phyloP scores from a whole-genome alignment of 495 filamentous ascomycete species.

The Aspergillus ellipticus region DNA sequence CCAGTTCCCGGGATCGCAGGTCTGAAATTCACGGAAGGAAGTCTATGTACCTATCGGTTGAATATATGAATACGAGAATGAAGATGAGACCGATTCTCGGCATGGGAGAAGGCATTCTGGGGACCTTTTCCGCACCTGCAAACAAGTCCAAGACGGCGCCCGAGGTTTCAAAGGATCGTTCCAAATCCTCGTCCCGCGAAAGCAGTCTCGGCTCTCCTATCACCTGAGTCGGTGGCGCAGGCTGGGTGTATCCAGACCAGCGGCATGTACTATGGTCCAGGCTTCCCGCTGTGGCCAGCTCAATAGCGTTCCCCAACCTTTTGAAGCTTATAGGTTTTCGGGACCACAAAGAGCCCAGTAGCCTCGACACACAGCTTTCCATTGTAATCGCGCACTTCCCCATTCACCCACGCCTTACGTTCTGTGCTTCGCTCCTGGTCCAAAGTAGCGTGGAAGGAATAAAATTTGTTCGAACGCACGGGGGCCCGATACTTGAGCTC shows the following conservation, averaged over 20 bases:
- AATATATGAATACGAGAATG: too few species aligned
- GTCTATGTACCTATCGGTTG: too few species aligned
- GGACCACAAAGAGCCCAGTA: slow-evolving; percentile 62
- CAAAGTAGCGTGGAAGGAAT: slow-evolving; percentile 54
- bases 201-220: too few species aligned
- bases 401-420: slow-evolving; percentile 60
- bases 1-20: too few species aligned
- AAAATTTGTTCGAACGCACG: slow-evolving; percentile 57
- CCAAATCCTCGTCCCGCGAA: too few species aligned
- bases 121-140: too few species aligned
- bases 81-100: too few species aligned
- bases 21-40: too few species aligned
- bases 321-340: slow-evolving; percentile 45
- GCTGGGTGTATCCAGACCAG: background rate
- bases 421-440: slow-evolving; percentile 50
- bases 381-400: slow-evolving; percentile 48
- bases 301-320: slow-evolving; percentile 44
- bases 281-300: slow-evolving; percentile 2
- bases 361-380: slow-evolving; percentile 54
- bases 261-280: background rate
- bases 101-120: too few species aligned
- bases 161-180: too few species aligned
- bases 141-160: too few species aligned
- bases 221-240: background rate
- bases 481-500: slow-evolving; percentile 59